Evolutionary conservation across 352 stramenopile genomes (phyloP), one percentile per base, ranked within the genome.

Genomic region (Phytophthora constricta): DNA sequence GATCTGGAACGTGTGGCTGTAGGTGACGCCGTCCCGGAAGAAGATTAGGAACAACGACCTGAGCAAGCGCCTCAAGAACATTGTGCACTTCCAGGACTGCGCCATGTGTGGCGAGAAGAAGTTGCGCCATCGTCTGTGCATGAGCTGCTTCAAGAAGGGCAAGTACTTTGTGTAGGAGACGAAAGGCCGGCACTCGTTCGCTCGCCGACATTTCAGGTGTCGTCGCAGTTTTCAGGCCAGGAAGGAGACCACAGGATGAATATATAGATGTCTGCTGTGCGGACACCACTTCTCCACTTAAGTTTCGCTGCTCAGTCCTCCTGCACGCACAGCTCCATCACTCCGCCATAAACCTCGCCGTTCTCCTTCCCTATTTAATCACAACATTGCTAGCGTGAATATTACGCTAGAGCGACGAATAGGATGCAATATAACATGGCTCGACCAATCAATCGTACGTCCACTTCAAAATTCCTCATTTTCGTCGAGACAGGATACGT

Each of bases 141-240:
- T 96, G 86, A 92, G 82, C 77, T 96, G 88, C 79, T 96, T 92
- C 79, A 96, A 96, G 82, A 95, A 96, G 80, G 88, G 88, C 80
- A 94, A 87, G 70, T 96, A 96, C 77, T 96, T 96, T 78, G 84
- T 89, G 65, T 93, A 90, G 71, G n/a, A n/a, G n/a, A n/a, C n/a
- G n/a, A n/a, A n/a, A n/a, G n/a, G n/a, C n/a, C n/a, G n/a, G n/a
- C n/a, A n/a, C n/a, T n/a, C n/a, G n/a, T 48, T 26, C 7, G 42
- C 42, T 26, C 42, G 39, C n/a, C n/a, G n/a, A n/a, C n/a, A n/a
- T n/a, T n/a, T 23, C 39, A 47, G 13, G n/a, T 23, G n/a, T n/a
- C n/a, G n/a, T n/a, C n/a, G n/a, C 11, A n/a, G n/a, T 22, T 22
- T 7, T n/a, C 39, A 33, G 8, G 52, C 60, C 20, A 52, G 20